These are phyloP conservation scores for Macrotyloma uniflorum DNA, from an alignment of 306 rosid genomes.

Conservation along the genomic window DNA sequence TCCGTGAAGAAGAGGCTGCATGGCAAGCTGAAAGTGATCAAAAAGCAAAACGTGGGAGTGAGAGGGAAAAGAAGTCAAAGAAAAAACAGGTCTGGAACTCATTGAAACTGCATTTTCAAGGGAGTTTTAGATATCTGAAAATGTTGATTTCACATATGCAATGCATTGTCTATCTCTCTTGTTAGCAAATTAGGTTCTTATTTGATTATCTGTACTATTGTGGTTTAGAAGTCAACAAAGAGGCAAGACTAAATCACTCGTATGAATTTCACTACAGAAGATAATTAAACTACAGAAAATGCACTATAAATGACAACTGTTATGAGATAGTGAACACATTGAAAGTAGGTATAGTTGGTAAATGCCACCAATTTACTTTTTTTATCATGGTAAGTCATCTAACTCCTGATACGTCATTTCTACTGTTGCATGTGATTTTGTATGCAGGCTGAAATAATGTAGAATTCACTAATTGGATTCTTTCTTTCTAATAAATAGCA, in stretches of 20 bases:
- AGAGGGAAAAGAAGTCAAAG: slow-evolving; percentile 90
- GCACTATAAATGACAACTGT: background rate
- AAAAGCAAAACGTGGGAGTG: slow-evolving; percentile 83
- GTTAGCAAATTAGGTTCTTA: background rate
- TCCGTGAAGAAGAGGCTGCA: slow-evolving; percentile 99
- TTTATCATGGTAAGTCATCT: slow-evolving; percentile 2
- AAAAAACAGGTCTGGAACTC: slow-evolving; percentile 73
- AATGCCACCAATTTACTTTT: background rate
- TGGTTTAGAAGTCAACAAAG: slow-evolving; percentile 1
- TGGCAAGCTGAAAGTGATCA: slow-evolving; percentile 91
- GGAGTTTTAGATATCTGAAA: slow-evolving; percentile 9
- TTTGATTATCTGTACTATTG: slow-evolving; percentile 8
- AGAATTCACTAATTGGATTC: slow-evolving; percentile 2
- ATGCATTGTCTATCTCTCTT: slow-evolving; percentile 16
- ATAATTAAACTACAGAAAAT: background rate
- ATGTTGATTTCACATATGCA: background rate
- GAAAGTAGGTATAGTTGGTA: background rate
- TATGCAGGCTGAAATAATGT: background rate
- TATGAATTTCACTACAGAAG: background rate
- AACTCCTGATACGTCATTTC: background rate
- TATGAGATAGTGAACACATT: background rate
- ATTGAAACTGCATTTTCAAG: slow-evolving; percentile 6
- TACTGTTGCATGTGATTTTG: background rate
- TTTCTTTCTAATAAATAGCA: background rate
- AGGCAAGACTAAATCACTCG: background rate